These are phyloP conservation scores for Malania oleifera DNA, from an alignment of 164 flowering plant genomes.

Conservation along the genomic window DNA sequence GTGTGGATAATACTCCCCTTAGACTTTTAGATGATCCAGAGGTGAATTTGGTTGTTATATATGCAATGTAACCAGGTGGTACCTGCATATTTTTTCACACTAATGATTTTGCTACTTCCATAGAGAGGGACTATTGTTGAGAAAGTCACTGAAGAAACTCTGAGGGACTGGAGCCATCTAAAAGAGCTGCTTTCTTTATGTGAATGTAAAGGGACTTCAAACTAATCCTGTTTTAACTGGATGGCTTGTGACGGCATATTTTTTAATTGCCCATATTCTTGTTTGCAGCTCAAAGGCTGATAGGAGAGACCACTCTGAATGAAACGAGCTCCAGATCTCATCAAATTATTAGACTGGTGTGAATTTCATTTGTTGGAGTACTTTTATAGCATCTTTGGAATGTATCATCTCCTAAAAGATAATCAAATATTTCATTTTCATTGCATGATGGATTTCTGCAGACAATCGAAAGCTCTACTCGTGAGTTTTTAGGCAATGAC, in stretches of 20 bases:
- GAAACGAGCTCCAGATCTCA: constrained; percentile 68
- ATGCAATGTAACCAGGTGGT: not conserved
- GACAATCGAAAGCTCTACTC: constrained; percentile 42
- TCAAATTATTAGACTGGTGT: constrained; percentile 60
- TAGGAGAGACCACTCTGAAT: constrained; percentile 44
- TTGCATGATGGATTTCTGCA: constrained; percentile 11
- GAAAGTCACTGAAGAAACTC: constrained; percentile 50
- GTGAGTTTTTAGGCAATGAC: constrained; percentile 30
- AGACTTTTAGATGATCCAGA: constrained; percentile 96
- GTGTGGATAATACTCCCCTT: constrained; percentile 57
- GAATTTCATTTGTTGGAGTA: not conserved
- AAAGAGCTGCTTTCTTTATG: constrained; percentile 46
- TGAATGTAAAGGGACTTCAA: constrained; percentile 29
- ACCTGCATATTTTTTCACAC: not conserved
- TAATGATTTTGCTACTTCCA: constrained; percentile 10
- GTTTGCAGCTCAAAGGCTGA: constrained; percentile 53
- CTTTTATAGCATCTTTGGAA: not conserved
- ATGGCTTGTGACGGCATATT: not conserved
- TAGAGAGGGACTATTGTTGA: constrained; percentile 81
- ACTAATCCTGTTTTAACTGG: not conserved
- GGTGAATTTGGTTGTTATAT: constrained; percentile 37
- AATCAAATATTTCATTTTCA: not conserved
- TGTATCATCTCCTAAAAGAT: not conserved
- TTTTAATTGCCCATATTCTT: not conserved
- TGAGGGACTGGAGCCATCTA: constrained; percentile 47